phyloP scores from a whole-genome alignment of 441 rosid species.

The Bruguiera hainesii region DNA sequence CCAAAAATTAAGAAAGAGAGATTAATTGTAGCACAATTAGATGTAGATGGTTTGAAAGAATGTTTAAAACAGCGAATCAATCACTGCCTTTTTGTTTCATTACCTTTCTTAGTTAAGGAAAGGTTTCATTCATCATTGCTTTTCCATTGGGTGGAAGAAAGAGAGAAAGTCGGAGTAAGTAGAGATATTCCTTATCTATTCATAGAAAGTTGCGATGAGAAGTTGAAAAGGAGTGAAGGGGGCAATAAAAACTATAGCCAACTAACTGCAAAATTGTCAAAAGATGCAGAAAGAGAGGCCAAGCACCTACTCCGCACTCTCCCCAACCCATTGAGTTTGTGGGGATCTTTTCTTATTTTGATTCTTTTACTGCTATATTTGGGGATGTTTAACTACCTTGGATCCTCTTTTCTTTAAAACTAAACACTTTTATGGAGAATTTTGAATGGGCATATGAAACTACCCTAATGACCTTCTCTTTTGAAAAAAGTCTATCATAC shows the following conservation, averaged over 20 bases:
- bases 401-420: conserved; percentile 24
- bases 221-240: conserved; percentile 20
- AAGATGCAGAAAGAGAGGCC: background rate
- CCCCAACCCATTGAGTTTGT: background rate
- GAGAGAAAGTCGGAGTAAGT: conserved; percentile 35
- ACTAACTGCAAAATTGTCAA: conserved; percentile 14
- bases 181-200: conserved; percentile 20
- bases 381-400: conserved; percentile 21
- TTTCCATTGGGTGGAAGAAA: conserved; percentile 38
- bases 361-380: no score
- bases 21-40: no score
- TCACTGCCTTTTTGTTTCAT: no score
- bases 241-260: conserved; percentile 5
- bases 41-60: no score
- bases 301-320: background rate
- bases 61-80: no score
- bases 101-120: no score
- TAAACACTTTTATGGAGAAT: no score
- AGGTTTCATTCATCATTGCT: conserved; percentile 15
- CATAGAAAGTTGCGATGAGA: conserved; percentile 18
- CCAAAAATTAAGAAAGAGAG: no score
- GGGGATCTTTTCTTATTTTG: background rate
- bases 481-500: no score
- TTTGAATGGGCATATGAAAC: no score
- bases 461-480: no score